Evolutionary conservation across 2,329 filamentous ascomycete genomes (phyloP), one percentile per base, ranked within the genome.

Genomic region (Bipolaris sorokiniana): DNA sequence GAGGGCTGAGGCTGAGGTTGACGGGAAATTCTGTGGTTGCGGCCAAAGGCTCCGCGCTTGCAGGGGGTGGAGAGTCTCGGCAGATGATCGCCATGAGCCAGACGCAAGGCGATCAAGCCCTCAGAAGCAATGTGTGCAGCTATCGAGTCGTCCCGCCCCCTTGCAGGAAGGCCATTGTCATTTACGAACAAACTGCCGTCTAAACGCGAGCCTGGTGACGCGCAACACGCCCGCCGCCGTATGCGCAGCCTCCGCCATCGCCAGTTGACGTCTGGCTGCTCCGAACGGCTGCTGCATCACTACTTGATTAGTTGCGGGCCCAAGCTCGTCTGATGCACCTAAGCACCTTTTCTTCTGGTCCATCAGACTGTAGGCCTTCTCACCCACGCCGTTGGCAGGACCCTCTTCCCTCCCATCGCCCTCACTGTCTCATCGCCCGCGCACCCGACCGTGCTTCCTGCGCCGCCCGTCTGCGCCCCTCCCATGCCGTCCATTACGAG

Each of bases 331-430:
- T 51, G 46, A 50, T 68, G 61, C 54, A 57, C 50, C 54, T 57
- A 57, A 57, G 9, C 59, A 66, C 65, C 62, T 62, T 68, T 69
- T 69, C 66, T 62, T 62, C 62, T 55, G 63, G 42, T 61, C 59
- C 59, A 38, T 22, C 40, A 23, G 16, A 13, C 37, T 44, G 40
- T 40, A 50, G 45, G 45, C 58, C 48, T 57, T 49, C 45, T 56
- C 54, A 50, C 44, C 59, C 55, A 57, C 62, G 54, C 61, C 56
- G 53, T 59, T 44, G 51, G 52, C 61, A 58, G 54, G 38, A 54
- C 51, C 40, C 48, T 37, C 22, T 40, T 44, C 57, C 58, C 33
- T 58, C 44, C 55, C 59, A 37, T 61, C 50, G 62, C 59, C 53
- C 49, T 65, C 65, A 41, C 56, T 58, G 44, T 38, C 54, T 54